These are phyloP conservation scores for Enterocytospora artemiae DNA, from an alignment of 371 early-diverging fungal genomes.

Conservation along the genomic window DNA sequence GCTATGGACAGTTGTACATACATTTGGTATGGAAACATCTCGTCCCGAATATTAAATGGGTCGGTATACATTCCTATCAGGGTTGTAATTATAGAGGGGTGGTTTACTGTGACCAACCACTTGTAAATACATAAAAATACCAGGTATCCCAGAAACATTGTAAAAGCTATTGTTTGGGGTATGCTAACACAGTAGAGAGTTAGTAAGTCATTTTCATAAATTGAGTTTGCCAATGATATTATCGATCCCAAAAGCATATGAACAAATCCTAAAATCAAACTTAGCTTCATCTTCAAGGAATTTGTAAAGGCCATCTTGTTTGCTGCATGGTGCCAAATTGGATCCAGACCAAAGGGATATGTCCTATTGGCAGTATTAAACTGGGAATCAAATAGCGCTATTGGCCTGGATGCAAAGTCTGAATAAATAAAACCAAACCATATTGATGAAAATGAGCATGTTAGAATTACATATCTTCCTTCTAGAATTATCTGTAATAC, in stretches of 20 bases:
- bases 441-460: constrained; percentile 87
- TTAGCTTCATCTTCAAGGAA: constrained; percentile 98
- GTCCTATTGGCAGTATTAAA: constrained; percentile 60
- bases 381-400: constrained; percentile 68
- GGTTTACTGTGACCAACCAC: constrained; percentile 76
- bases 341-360: constrained; percentile 62
- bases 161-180: constrained; percentile 84
- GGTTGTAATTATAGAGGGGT: constrained; percentile 87
- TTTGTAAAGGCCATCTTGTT: constrained; percentile 75
- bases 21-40: constrained; percentile 60
- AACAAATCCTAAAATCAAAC: constrained; percentile 84
- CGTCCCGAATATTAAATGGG: constrained; percentile 74
- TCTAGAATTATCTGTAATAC: constrained; percentile 76
- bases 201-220: constrained; percentile 69
- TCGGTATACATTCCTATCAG: constrained; percentile 93
- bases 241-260: constrained; percentile 91
- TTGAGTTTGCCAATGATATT: constrained; percentile 76
- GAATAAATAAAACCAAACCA: constrained; percentile 93
- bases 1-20: constrained; percentile 72
- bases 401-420: constrained; percentile 77
- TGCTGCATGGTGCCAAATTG: constrained; percentile 86
- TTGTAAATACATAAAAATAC: constrained; percentile 80
- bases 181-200: constrained; percentile 74
- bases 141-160: constrained; percentile 85
- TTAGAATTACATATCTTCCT: constrained; percentile 87